Base-by-base conservation (phyloP, 768 basidiomycete species). In the Gloeostereum incarnatum region DNA sequence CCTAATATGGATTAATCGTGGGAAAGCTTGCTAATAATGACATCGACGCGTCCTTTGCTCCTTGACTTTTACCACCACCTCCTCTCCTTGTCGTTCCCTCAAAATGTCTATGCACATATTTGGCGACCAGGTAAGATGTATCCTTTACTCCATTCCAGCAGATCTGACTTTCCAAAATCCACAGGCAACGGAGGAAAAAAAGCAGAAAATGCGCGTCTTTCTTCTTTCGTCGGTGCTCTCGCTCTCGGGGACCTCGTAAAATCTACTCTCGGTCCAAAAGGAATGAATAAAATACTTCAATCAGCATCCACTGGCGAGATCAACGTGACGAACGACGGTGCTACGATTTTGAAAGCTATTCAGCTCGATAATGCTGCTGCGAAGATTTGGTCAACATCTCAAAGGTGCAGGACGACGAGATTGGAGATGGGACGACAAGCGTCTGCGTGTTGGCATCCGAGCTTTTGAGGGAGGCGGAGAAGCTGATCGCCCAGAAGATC, bases 201-300 rank as follows among this genome's bases (percentile, higher is more conserved):
- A 58, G 92, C 91, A 14, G 93, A 97, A 66, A 90, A 92, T 71
- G 94, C 94, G 57, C 89, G 94, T 61, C 81, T 99, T 48, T 92
- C 92, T 3, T 94, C 91, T 3, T 99, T 99, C 60, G 88, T 99
- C 39, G 96, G 96, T 23, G 94, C 96, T 5, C 78, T 96, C 49
- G 96, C 96, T 0, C 73, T 99, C 23, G 96, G 96, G 30, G 96
- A 99, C 66, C 79, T 99, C 47, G 94, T 99, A 53, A 98, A 98
- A 65, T 94, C 92, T 1, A 99, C 96, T 6, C 74, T 99, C 2
- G 96, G 96, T 6, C 96, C 96, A 17, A 98, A 99, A 61, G 96
- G 96, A 39, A 99, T 98, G 94, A 98, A 97, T 79, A 98, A 98
- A 69, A 98, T 99, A 45, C 77, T 99, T 11, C 94, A 93, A 60